phyloP scores from a whole-genome alignment of 1,284 basidiomycete genomes.

The Ganoderma meredithae region DNA sequence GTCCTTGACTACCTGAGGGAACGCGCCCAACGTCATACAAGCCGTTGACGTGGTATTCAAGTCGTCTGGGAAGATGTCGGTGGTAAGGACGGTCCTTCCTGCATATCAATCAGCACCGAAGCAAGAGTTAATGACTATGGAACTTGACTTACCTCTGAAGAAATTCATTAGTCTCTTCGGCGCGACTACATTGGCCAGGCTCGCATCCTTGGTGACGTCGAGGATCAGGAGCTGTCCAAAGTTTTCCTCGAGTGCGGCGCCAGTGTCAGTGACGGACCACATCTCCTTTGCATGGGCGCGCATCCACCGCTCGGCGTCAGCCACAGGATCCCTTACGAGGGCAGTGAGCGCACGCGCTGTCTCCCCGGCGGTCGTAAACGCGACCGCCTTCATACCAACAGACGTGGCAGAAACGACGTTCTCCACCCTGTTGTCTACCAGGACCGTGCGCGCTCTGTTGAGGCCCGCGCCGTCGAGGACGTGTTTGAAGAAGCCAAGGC shows the following conservation, averaged over 20 bases:
- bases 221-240: slow-evolving; percentile 59
- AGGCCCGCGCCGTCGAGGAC: slow-evolving; percentile 47
- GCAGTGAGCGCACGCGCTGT: slow-evolving; percentile 36
- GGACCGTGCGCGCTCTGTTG: slow-evolving; percentile 50
- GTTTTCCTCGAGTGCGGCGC: slow-evolving; percentile 51
- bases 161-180: slow-evolving; percentile 32
- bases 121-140: neutral
- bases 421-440: slow-evolving; percentile 62
- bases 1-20: neutral
- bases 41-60: slow-evolving; percentile 42
- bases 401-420: slow-evolving; percentile 58
- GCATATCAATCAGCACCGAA: neutral
- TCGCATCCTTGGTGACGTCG: slow-evolving; percentile 51
- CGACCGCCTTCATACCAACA: slow-evolving; percentile 55
- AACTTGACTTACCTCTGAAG: slow-evolving; percentile 7
- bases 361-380: slow-evolving; percentile 47
- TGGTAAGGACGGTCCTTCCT: neutral
- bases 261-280: slow-evolving; percentile 52
- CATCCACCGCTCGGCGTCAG: slow-evolving; percentile 50
- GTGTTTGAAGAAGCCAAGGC: slow-evolving; percentile 55
- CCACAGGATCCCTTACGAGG: slow-evolving; percentile 51
- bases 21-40: neutral
- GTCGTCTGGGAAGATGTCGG: slow-evolving; percentile 47
- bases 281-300: slow-evolving; percentile 46
- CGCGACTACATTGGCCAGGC: slow-evolving; percentile 20